phyloP scores from a whole-genome alignment of 345 rosid species.

The Hirschfeldia incana region DNA sequence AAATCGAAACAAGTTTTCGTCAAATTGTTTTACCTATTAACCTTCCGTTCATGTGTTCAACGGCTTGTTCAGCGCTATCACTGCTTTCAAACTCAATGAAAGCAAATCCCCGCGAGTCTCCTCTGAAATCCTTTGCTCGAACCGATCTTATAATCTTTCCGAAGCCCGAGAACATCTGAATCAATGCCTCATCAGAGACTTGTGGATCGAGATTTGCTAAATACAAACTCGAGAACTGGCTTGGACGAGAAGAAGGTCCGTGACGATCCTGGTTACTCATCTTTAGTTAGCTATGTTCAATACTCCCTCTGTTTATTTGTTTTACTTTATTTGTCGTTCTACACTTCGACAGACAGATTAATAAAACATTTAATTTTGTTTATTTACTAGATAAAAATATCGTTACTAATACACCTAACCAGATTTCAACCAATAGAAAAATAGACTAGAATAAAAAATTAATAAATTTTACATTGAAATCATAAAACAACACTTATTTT shows the following conservation, averaged over 20 bases:
- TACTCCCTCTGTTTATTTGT: neutral
- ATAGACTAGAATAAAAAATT: too few relatives aligned
- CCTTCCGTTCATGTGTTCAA: conserved; percentile 14
- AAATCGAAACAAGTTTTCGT: neutral
- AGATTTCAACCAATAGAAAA: too few relatives aligned
- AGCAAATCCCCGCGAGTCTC: conserved; percentile 31
- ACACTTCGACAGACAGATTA: too few relatives aligned
- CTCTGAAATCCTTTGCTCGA: conserved; percentile 33
- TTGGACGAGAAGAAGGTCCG: conserved; percentile 4
- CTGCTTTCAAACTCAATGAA: conserved; percentile 30
- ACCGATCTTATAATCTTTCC: conserved; percentile 17
- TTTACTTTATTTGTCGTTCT: too few relatives aligned
- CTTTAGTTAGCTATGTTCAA: conserved; percentile 12
- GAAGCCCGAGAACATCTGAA: conserved; percentile 18
- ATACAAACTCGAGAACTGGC: conserved; percentile 22
- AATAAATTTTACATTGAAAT: too few relatives aligned
- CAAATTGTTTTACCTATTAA: conserved; percentile 7
- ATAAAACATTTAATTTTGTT: too few relatives aligned
- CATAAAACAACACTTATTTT: too few relatives aligned
- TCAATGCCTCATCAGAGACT: conserved; percentile 23
- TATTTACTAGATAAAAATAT: too few relatives aligned
- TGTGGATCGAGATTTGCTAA: conserved; percentile 19
- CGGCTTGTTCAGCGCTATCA: conserved; percentile 19
- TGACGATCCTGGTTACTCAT: conserved; percentile 15
- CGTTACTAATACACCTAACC: too few relatives aligned